Evolutionary conservation across 2,329 filamentous ascomycete genomes (phyloP).

Genomic region (Aspergillus pseudonomiae): DNA sequence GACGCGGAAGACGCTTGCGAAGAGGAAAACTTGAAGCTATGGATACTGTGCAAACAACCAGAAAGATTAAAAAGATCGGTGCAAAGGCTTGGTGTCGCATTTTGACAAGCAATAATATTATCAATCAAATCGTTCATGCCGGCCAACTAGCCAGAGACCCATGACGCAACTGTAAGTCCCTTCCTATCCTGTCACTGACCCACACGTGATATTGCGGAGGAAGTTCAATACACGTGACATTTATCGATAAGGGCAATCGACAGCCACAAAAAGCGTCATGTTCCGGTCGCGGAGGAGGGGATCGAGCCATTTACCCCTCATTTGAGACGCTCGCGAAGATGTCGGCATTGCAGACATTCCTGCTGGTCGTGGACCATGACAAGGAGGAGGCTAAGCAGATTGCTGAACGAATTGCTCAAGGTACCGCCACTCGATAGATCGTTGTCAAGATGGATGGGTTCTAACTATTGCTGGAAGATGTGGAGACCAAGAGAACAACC

Average conservation of each 20-base stretch:
- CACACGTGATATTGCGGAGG: conserved; percentile 20
- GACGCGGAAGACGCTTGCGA: conserved; percentile 26
- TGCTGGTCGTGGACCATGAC: conserved; percentile 52
- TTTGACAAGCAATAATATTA: conserved; percentile 6
- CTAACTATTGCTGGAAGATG: conserved; percentile 45
- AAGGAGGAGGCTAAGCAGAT: conserved; percentile 50
- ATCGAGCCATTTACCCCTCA: conserved; percentile 11
- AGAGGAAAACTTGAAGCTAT: conserved; percentile 18
- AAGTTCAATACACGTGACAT: conserved; percentile 19
- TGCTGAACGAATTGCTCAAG: conserved; percentile 48
- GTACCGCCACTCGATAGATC: conserved; percentile 31
- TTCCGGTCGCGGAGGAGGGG: conserved; percentile 20
- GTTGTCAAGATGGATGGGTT: conserved; percentile 17
- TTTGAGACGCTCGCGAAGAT: conserved; percentile 35
- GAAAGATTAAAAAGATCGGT: conserved; percentile 8
- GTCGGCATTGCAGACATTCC: conserved; percentile 53
- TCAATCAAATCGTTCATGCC: background rate
- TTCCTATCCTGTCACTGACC: background rate
- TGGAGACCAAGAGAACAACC: conserved; percentile 63
- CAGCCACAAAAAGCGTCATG: conserved; percentile 26
- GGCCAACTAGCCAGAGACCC: background rate
- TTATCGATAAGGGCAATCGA: conserved; percentile 29
- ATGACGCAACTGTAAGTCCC: conserved; percentile 26
- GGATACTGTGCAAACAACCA: conserved; percentile 18
- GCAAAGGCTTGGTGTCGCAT: conserved; percentile 15